Percentiles rank a stretch among this genome's conserved stretches.
Conservation (phyloP, 371 early-diverging fungal genomes). For the Circinella minor region DNA sequence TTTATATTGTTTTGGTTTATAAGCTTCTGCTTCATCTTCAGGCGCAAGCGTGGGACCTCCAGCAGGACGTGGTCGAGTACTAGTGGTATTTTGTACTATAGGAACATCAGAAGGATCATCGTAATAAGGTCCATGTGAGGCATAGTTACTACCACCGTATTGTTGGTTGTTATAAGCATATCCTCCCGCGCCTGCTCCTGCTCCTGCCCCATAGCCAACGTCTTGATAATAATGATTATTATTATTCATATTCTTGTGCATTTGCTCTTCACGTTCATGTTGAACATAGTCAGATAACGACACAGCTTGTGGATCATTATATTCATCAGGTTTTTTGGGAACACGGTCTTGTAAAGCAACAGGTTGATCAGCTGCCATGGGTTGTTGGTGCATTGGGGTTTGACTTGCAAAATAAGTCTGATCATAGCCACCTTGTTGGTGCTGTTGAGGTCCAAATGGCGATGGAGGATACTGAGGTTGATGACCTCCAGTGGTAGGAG, state of each 20-base stretch:
- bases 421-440: constrained; percentile 8
- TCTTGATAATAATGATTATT: constrained; percentile 8
- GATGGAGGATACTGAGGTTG: constrained; percentile 17
- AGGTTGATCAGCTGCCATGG: background rate
- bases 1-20: constrained; percentile 21
- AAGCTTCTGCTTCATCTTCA: constrained; percentile 27
- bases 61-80: background rate
- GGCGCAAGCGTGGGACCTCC: constrained; percentile 22
- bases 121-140: constrained; percentile 13
- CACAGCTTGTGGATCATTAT: constrained; percentile 28
- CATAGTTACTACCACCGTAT: constrained; percentile 7
- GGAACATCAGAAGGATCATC: constrained; percentile 26
- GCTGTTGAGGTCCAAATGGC: constrained; percentile 14
- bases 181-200: background rate
- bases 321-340: constrained; percentile 7
- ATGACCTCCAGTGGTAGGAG: constrained; percentile 11
- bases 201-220: constrained; percentile 6
- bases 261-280: constrained; percentile 14
- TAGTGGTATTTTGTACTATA: constrained; percentile 17
- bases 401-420: constrained; percentile 11
- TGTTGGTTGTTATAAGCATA: constrained; percentile 1
- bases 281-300: constrained; percentile 20
- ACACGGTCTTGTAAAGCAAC: constrained; percentile 10
- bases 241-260: constrained; percentile 1
- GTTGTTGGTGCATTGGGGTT: constrained; percentile 12